Conservation (phyloP, 306 rosid genomes). For the Quercus mongolica region DNA sequence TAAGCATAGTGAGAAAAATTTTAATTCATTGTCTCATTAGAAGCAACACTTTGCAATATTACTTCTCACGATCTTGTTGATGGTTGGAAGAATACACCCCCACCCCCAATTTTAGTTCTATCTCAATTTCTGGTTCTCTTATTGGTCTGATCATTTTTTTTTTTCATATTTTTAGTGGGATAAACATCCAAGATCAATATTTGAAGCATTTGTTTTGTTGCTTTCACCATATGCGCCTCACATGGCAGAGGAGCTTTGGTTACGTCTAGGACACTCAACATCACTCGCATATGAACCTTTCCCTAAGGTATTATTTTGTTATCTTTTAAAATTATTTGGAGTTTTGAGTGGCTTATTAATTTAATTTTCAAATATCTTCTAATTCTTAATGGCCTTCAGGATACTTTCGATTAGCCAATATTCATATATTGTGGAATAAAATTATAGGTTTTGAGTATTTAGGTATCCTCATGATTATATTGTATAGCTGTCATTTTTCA, state of each 20-base stretch:
- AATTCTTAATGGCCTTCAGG: background rate
- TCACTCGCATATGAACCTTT: conserved; percentile 76
- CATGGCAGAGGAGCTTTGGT: conserved; percentile 96
- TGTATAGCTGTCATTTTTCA: background rate
- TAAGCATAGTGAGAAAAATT: background rate
- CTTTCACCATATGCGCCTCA: conserved; percentile 97
- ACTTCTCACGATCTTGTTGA: background rate
- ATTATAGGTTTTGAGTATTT: background rate
- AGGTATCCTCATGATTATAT: background rate
- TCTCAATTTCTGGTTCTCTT: background rate
- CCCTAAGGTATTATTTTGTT: conserved; percentile 58
- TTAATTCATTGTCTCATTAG: background rate
- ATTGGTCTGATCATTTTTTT: background rate
- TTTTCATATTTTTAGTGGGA: conserved; percentile 72
- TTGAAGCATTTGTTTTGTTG: conserved; percentile 79
- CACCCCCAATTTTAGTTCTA: background rate
- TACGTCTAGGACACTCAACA: conserved; percentile 76
- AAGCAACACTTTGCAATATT: background rate
- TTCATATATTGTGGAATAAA: background rate
- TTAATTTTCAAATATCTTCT: background rate
- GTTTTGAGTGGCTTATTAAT: conserved; percentile 15
- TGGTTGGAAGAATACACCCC: background rate
- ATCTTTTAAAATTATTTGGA: conserved; percentile 13
- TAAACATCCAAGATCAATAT: conserved; percentile 63
- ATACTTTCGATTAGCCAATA: background rate